phyloP scores from a whole-genome alignment of 164 flowering plant species.

The Chimonanthus salicifolius region DNA sequence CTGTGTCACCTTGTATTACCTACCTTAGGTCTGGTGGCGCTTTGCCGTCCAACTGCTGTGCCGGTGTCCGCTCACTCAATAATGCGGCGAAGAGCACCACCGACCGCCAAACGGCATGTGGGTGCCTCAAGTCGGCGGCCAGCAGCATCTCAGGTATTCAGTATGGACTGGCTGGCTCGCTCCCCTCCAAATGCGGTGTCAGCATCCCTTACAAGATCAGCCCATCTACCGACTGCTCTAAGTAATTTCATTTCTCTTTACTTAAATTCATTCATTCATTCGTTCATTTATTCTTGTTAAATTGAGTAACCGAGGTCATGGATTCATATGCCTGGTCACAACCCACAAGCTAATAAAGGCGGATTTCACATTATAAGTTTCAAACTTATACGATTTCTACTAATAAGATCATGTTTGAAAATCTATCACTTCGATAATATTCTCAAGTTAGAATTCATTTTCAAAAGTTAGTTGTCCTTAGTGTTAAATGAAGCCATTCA shows the following conservation, averaged over 20 bases:
- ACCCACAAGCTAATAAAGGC: too few relatives aligned
- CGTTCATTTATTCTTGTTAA: too few relatives aligned
- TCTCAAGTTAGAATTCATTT: too few relatives aligned
- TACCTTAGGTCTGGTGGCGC: constrained; percentile 12
- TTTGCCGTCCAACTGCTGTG: constrained; percentile 13
- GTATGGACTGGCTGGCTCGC: constrained; percentile 1
- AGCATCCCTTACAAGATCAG: constrained; percentile 26
- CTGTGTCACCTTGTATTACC: constrained; percentile 13
- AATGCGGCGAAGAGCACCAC: constrained; percentile 12
- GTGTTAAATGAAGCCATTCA: too few relatives aligned
- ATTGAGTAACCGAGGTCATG: too few relatives aligned
- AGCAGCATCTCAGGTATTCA: not conserved
- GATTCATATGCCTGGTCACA: too few relatives aligned
- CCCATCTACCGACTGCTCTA: constrained; percentile 29
- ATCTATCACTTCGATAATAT: too few relatives aligned
- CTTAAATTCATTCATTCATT: too few relatives aligned
- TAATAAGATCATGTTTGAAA: too few relatives aligned
- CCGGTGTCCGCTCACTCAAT: constrained; percentile 1
- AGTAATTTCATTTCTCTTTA: constrained; percentile 5
- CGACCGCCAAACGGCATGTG: constrained; percentile 18
- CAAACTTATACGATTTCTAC: too few relatives aligned
- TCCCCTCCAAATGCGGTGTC: constrained; percentile 26
- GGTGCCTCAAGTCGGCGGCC: constrained; percentile 19
- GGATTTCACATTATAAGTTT: too few relatives aligned
- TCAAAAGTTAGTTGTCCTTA: too few relatives aligned